Conservation (phyloP, 345 rosid species). For the Lenwebbia sp. region DNA sequence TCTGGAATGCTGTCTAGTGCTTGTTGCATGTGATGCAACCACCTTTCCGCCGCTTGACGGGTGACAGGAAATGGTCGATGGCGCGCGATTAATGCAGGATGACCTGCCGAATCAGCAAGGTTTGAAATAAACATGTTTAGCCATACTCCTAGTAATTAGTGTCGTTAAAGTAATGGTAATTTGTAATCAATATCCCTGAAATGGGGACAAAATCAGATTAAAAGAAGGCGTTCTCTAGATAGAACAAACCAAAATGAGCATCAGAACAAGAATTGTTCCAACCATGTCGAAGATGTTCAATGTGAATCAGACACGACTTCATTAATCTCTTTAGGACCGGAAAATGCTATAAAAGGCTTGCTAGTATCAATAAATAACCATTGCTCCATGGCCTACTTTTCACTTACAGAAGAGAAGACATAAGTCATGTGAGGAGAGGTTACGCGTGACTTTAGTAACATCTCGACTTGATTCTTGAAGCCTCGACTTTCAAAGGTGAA, state of each 20-base stretch:
- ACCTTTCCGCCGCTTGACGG: slow-evolving; percentile 75
- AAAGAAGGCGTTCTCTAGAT: background rate
- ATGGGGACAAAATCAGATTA: background rate
- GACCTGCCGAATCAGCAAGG: slow-evolving; percentile 31
- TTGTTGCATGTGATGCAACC: slow-evolving; percentile 78
- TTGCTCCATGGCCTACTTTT: background rate
- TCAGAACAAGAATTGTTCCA: background rate
- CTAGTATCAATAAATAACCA: background rate
- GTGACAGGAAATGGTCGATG: slow-evolving; percentile 87
- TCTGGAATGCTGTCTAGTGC: slow-evolving; percentile 55
- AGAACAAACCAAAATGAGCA: background rate
- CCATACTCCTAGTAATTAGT: background rate
- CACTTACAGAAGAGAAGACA: background rate
- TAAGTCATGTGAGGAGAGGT: background rate
- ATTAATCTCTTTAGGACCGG: background rate
- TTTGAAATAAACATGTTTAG: background rate
- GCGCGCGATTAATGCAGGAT: slow-evolving; percentile 81
- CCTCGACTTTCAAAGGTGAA: background rate
- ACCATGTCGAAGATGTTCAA: background rate
- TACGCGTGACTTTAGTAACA: background rate
- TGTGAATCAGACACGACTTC: background rate
- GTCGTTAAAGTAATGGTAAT: background rate
- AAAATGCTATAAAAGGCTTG: background rate
- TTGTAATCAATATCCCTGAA: background rate
- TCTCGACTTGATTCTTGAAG: background rate